Conservation (phyloP, 2,329 filamentous ascomycete genomes). For the Leptoxyphium fumago region DNA sequence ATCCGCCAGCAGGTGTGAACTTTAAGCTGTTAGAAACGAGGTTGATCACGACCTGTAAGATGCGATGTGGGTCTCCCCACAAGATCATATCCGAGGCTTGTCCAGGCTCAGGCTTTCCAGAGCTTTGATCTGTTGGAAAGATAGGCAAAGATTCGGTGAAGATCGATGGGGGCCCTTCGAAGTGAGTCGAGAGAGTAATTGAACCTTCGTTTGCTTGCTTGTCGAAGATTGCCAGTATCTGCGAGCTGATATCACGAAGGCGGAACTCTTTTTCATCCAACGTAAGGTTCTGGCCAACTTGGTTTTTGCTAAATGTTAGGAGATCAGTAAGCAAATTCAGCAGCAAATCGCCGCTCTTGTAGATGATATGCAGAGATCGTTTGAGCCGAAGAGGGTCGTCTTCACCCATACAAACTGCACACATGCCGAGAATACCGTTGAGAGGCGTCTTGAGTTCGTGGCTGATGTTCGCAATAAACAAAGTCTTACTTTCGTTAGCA, state of each 20-base stretch:
- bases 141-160: constrained; percentile 1
- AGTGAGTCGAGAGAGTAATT: constrained; percentile 60
- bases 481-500: constrained; percentile 92
- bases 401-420: constrained; percentile 83
- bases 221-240: constrained; percentile 75
- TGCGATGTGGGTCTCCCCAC: constrained; percentile 85
- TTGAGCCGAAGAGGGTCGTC: constrained; percentile 65
- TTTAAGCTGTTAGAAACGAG: constrained; percentile 84
- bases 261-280: constrained; percentile 78
- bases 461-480: constrained; percentile 91
- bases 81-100: constrained; percentile 72
- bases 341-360: constrained; percentile 73
- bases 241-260: constrained; percentile 67
- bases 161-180: constrained; percentile 33
- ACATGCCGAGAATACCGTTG: constrained; percentile 92
- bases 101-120: constrained; percentile 26
- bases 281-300: constrained; percentile 70
- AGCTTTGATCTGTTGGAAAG: constrained; percentile 3
- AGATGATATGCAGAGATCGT: constrained; percentile 72
- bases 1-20: constrained; percentile 67
- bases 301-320: constrained; percentile 86
- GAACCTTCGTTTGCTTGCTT: constrained; percentile 71
- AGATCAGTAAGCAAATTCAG: constrained; percentile 79
- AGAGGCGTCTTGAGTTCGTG: constrained; percentile 84
- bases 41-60: constrained; percentile 87